Evolutionary conservation across 805 yeast genomes (phyloP), one percentile per base, ranked within the genome.

Genomic region (Cyberlindnera sargentensis): DNA sequence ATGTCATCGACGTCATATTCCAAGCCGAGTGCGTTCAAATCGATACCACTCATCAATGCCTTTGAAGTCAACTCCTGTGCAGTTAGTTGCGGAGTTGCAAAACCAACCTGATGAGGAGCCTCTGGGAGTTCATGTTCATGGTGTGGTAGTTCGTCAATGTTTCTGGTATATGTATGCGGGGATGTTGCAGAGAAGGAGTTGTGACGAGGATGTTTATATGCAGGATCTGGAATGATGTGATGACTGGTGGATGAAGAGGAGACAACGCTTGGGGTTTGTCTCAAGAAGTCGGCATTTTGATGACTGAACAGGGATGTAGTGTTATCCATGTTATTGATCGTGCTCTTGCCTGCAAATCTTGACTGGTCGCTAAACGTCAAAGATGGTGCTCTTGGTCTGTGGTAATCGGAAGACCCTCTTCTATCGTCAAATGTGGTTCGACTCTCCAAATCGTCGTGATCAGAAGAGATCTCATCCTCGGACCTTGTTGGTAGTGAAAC

Each of bases 81-180:
- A 9, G 70, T 55, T 37, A 79, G 55, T 60, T 87, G 95, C 3
- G 95, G 96, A 1, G 95, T 84, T 1, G 95, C 78, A 57, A 84
- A 86, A 2, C 82, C 85, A 26, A 84, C 89, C 54, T 84, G 88
- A 36, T 72, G 73, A 2, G 90, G 89, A 0, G 74, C 75, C 33
- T 72, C 75, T 4, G 61, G 60, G 11, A 51, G 37, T 5, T 47
- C 48, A 29, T 45, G 40, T 4, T 36, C 39, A 32, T 34, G 41
- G 7, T 41, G 41, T 28, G 37, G 36, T 26, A 47, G 38, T 25
- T 39, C 37, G 8, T 40, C 34, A 10, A 43, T 44, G 5, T 43
- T 40, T 27, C 49, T 52, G 10, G 57, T 58, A 38, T 69, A 69
- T 1, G 72, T 63, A 24, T 61, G 55, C 1, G 68, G 62, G 24